phyloP scores from a whole-genome alignment of 2,329 filamentous ascomycete species.

The Scleromitrula shiraiana region DNA sequence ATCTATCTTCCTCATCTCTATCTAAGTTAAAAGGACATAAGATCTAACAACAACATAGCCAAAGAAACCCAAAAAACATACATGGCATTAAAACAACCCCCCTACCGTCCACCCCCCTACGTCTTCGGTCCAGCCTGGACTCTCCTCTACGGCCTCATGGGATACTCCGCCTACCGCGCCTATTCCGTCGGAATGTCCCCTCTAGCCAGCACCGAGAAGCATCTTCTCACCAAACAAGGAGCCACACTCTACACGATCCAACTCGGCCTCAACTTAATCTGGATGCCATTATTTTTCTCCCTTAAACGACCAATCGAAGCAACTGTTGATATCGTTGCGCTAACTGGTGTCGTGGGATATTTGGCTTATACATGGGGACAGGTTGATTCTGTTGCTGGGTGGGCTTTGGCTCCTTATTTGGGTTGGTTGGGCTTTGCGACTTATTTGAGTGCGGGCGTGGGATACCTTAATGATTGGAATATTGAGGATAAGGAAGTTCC shows the following conservation, averaged over 20 bases:
- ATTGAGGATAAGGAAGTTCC: slow-evolving; percentile 33
- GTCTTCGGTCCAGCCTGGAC: slow-evolving; percentile 62
- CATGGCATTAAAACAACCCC: slow-evolving; percentile 58
- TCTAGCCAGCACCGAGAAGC: slow-evolving; percentile 17
- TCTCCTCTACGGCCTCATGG: slow-evolving; percentile 68
- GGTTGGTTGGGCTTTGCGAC: slow-evolving; percentile 83
- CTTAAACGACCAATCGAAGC: slow-evolving; percentile 65
- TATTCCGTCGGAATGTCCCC: slow-evolving; percentile 55
- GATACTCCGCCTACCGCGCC: slow-evolving; percentile 78
- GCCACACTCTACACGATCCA: slow-evolving; percentile 81
- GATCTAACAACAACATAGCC: too few relatives aligned
- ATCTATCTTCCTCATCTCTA: background rate
- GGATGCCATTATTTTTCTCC: slow-evolving; percentile 93
- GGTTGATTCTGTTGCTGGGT: slow-evolving; percentile 65
- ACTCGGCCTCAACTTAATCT: slow-evolving; percentile 74
- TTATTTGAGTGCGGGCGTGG: slow-evolving; percentile 67
- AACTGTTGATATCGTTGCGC: slow-evolving; percentile 63
- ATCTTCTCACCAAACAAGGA: slow-evolving; percentile 48
- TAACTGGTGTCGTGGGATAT: slow-evolving; percentile 66
- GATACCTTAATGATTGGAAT: slow-evolving; percentile 62
- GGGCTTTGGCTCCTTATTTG: slow-evolving; percentile 71
- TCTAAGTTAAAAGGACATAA: too few relatives aligned
- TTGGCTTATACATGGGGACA: slow-evolving; percentile 68
- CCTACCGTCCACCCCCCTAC: slow-evolving; percentile 50
- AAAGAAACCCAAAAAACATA: slow-evolving; percentile 55